These are phyloP conservation scores for Hypoxylon sp. DNA, from an alignment of 2,329 filamentous ascomycete species.

Conservation along the genomic window DNA sequence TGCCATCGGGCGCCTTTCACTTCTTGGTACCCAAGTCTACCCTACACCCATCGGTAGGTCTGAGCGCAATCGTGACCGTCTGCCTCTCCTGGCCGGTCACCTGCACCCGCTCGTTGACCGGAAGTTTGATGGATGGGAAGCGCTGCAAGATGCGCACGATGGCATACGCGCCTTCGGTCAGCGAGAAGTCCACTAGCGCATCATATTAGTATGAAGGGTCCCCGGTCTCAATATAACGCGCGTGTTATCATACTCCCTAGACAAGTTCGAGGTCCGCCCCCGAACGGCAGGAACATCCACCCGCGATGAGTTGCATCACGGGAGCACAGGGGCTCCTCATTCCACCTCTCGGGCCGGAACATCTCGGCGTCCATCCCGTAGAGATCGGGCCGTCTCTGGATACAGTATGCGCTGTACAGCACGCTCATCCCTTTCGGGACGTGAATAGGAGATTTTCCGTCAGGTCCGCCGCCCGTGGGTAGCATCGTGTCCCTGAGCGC, in stretches of 20 bases:
- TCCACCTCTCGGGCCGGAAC: slow-evolving; percentile 65
- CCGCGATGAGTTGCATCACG: slow-evolving; percentile 42
- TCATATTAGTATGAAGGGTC: background rate
- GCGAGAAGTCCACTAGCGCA: slow-evolving; percentile 48
- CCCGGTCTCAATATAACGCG: background rate
- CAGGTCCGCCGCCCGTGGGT: slow-evolving; percentile 48
- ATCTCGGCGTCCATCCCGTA: slow-evolving; percentile 59
- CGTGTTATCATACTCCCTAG: slow-evolving; percentile 44
- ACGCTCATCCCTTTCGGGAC: slow-evolving; percentile 57
- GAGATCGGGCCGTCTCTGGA: slow-evolving; percentile 60
- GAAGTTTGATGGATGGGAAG: slow-evolving; percentile 44
- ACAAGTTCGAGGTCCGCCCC: slow-evolving; percentile 49
- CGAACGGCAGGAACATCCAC: slow-evolving; percentile 50
- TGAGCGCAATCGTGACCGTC: slow-evolving; percentile 43
- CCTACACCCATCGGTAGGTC: slow-evolving; percentile 46
- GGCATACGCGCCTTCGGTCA: slow-evolving; percentile 48
- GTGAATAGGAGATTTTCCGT: slow-evolving; percentile 47
- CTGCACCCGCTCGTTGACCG: slow-evolving; percentile 44
- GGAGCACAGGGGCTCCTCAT: slow-evolving; percentile 43
- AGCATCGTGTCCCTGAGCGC: slow-evolving; percentile 46
- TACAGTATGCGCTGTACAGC: slow-evolving; percentile 61
- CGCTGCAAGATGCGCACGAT: slow-evolving; percentile 47
- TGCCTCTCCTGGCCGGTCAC: slow-evolving; percentile 47
- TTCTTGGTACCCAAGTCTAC: slow-evolving; percentile 42
- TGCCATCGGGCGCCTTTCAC: background rate